Conservation (phyloP, 441 rosid species). For the Macaranga tanarius region DNA sequence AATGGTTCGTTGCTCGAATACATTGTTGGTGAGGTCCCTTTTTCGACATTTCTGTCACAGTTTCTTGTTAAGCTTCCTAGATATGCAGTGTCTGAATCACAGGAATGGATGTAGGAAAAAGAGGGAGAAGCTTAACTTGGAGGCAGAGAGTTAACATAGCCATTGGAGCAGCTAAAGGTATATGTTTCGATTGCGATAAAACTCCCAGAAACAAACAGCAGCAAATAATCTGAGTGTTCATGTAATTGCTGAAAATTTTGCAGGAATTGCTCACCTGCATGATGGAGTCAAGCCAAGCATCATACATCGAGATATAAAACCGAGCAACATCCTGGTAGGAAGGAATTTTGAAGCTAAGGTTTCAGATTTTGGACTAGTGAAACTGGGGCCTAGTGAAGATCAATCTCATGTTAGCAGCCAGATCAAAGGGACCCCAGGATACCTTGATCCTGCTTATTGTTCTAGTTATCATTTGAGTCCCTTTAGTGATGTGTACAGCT, state of each 20-base stretch:
- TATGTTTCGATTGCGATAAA: neutral
- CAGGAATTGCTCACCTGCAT: constrained; percentile 64
- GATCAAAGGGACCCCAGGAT: constrained; percentile 68
- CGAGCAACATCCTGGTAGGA: constrained; percentile 58
- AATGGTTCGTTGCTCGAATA: constrained; percentile 60
- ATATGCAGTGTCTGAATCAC: neutral
- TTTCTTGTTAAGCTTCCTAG: neutral
- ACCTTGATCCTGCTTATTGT: constrained; percentile 69
- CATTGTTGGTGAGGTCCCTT: constrained; percentile 41
- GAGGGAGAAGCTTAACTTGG: constrained; percentile 50
- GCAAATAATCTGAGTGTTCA: neutral
- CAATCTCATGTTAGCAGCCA: constrained; percentile 61
- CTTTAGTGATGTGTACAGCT: constrained; percentile 56
- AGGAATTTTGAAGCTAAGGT: constrained; percentile 56
- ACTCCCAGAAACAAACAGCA: neutral
- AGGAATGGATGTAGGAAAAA: constrained; percentile 34
- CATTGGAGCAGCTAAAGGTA: constrained; percentile 68
- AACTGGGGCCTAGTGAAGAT: constrained; percentile 54
- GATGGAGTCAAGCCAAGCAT: constrained; percentile 54
- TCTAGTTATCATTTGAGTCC: constrained; percentile 54
- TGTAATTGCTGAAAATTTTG: neutral
- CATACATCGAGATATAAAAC: constrained; percentile 65
- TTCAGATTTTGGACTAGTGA: constrained; percentile 62
- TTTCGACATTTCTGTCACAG: neutral
- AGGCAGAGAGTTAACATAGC: constrained; percentile 58